Evolutionary conservation across 192 early-diverging fungal species (phyloP).

Genomic region (Rhizoclosmatium globosum): DNA sequence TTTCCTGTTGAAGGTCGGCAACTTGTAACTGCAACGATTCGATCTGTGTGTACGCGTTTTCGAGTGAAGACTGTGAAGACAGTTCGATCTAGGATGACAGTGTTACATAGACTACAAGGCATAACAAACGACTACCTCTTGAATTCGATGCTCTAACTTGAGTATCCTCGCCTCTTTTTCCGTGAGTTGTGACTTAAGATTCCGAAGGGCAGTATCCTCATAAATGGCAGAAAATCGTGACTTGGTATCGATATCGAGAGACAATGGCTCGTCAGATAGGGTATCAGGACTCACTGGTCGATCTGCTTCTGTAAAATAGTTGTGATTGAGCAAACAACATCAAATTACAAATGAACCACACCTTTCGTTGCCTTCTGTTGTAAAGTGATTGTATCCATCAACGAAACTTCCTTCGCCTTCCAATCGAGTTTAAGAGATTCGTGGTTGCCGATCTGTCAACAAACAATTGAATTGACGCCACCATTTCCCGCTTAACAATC

Average conservation of each 20-base stretch:
- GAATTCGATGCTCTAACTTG: not conserved
- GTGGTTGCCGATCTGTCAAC: not conserved
- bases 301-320: no score
- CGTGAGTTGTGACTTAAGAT: constrained; percentile 11
- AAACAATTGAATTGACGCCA: not conserved
- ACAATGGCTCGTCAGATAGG: not conserved
- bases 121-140: not conserved
- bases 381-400: not conserved
- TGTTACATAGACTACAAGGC: not conserved
- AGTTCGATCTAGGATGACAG: not conserved
- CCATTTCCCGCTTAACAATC: not conserved
- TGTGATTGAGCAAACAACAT: no score
- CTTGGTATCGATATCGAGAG: no score
- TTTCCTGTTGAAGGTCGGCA: constrained; percentile 17
- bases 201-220: not conserved
- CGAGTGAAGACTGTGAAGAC: not conserved
- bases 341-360: not conserved
- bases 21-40: not conserved
- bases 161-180: not conserved
- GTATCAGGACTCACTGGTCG: not conserved
- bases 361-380: constrained; percentile 11
- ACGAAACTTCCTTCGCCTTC: not conserved
- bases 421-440: not conserved
- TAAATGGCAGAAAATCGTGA: constrained; percentile 6
- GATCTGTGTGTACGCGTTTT: not conserved